These are phyloP conservation scores for Diaporthe vaccinii DNA, from an alignment of 2,329 filamentous ascomycete species.

Conservation along the genomic window DNA sequence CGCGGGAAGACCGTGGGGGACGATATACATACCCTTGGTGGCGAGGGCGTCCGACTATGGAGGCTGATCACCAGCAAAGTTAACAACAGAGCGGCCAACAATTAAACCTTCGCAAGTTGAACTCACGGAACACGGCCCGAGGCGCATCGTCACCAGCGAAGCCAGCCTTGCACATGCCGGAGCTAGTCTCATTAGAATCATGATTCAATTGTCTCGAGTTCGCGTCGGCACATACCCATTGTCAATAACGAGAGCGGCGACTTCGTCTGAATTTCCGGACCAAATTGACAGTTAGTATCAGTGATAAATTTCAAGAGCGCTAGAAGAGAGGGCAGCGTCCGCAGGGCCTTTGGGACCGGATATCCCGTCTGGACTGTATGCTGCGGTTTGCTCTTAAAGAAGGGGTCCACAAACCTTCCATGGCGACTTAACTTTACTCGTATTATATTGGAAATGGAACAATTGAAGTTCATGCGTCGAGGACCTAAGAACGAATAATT, in stretches of 20 bases:
- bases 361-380: background rate
- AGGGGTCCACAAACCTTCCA: slow-evolving; percentile 2
- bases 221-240: slow-evolving; percentile 91
- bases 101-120: slow-evolving; percentile 48
- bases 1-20: slow-evolving; percentile 50
- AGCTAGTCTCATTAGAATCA: slow-evolving; percentile 72
- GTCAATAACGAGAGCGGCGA: slow-evolving; percentile 99
- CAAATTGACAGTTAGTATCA: background rate
- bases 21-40: slow-evolving; percentile 99
- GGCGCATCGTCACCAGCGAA: slow-evolving; percentile 99
- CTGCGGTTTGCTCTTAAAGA: background rate
- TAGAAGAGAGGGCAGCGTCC: no score
- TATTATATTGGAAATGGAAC: background rate
- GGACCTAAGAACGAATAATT: background rate
- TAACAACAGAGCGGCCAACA: slow-evolving; percentile 25
- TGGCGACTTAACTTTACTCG: background rate
- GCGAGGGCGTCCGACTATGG: slow-evolving; percentile 99
- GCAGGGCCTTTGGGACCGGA: background rate
- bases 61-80: slow-evolving; percentile 71
- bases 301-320: background rate
- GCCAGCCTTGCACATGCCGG: slow-evolving; percentile 99
- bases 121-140: slow-evolving; percentile 99
- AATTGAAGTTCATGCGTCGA: background rate
- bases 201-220: slow-evolving; percentile 44
- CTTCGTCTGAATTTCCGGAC: slow-evolving; percentile 84